Evolutionary conservation across 176 grass and related monocot genomes (phyloP), one percentile per base, ranked within the genome.

Genomic region (Miscanthus lutarioriparius): DNA sequence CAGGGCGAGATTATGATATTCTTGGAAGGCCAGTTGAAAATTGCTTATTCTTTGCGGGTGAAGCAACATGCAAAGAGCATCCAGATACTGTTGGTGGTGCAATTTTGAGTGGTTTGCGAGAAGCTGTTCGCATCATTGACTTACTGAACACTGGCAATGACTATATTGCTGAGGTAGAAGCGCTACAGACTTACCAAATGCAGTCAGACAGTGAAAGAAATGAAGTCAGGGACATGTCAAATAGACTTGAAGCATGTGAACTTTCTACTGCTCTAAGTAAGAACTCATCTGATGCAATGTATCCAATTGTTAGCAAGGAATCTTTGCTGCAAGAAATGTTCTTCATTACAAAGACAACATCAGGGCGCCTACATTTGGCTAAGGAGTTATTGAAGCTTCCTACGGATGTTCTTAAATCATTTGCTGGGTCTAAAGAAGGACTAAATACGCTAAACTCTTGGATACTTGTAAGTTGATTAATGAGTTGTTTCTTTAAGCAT

Each of bases 71-170:
- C 86, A 99, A 99, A 79, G 96, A 99, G 43, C 90, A 99, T 77
- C 96, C 96, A 87, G 96, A 99, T 90, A 99, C 96, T 84, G 96
- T 99, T 81, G 96, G 96, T 87, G 96, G 96, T 83, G 96, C 96
- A 83, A 96, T 99, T 91, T 89, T 99, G 74, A 99, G 96, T 92
- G 96, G 96, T 68, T 72, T 99, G 80, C 89, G 96, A 87, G 96
- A 99, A 91, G 91, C 93, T 78, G 90, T 96, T 70, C 89, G 96
- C 26, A 96, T 99, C 78, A 92, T 94, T 75, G 93, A 96, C 77
- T 84, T 99, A 63, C 75, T 94, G 59, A 74, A 80, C 75, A 93
- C 67, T 87, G 93, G 93, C 56, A 56, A 71, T 71, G 96, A 99
- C 80, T 96, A 92, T 79, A 64, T 99, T 28, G 91, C 93, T 56